Evolutionary conservation across 2,329 filamentous ascomycete genomes (phyloP), one percentile per base, ranked within the genome.

Genomic region (Cercospora zeae-maydis): DNA sequence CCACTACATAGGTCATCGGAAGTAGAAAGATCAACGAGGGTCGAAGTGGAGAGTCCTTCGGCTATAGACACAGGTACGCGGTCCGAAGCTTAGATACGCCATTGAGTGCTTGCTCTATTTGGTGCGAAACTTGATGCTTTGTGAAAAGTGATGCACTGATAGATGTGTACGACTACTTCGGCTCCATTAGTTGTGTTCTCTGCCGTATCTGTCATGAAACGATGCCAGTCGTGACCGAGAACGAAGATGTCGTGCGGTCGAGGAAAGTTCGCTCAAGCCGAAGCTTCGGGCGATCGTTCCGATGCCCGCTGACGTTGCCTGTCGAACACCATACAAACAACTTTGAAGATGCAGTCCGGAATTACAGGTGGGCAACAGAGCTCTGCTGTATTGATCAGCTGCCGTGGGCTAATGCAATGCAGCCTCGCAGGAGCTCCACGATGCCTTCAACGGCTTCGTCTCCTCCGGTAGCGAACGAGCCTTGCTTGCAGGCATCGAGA

Each of bases 361-460:
- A 92, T 92, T 70, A 86, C 88, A 78, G 88, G 88, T 88, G 81
- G 56, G 72, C 39, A 13, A 24, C 11, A 42, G 10, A 27, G 49
- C 30, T 31, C 31, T 21, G 13, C n/a, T 53, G 9, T 21, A 13
- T 1, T 45, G 10, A 11, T 8, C 49, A 16, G n/a, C 34, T 24
- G 31, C 58, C 60, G 14, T n/a, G 30, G 30, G 14, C 63, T 67
- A 39, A 69, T 53, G 57, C 8, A 16, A 27, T 27, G 53, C 74
- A 91, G 91, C 89, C 68, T 93, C 91, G 61, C 78, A 88, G 78
- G 91, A 93, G 82, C 88, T 95, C 66, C 84, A 87, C 74, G 80
- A 85, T 71, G 83, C 89, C 70, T 93, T 95, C 82, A 87, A 86
- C 78, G 80, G 78, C 64, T 82, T 95, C 73, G 83, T 92, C 67